Evolutionary conservation across 495 filamentous ascomycete species (phyloP), one percentile per base, ranked within the genome.

Genomic region (Aspergillus panamensis): DNA sequence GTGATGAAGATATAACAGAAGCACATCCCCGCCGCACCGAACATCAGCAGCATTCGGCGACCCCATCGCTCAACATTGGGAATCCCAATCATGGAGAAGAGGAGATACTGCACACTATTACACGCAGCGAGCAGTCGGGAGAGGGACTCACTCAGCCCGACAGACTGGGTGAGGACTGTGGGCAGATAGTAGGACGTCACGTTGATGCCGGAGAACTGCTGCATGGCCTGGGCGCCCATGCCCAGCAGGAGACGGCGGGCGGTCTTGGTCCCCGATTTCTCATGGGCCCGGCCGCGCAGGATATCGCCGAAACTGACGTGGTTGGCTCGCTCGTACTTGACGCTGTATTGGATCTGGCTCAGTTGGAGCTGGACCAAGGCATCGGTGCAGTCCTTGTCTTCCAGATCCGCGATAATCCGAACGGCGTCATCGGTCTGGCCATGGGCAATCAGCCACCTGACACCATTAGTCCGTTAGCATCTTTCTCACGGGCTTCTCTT

Each of bases 1-100:
- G 78, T 80, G 35, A 82, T 77, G 44, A 82, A 62, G 6, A 79
- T 42, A 57, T 77, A 82, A 59, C 77, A 82, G 54, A 80, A 62
- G 35, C 67, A 63, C 60, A 77, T 73, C 0, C 77, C 77, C 1
- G 63, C 59, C 1, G 77, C 73, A 0, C 73, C 74, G 19, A 74
- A 68, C 53, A 75, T 68, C 59, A 77, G 64, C 40, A 75, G 59
- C 50, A 54, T 68, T 9, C 75, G 54, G 12, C 71, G 65, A 4
- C 73, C 76, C 66, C 65, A 73, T 44, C 66, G 53, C 42, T 79
- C 75, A 25, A 82, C 73, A 30, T 74, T 73, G 0, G 73, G 70
- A 9, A 79, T 75, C 2, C 69, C 77, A 35, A 78, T 64, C 3
- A 73, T 47, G 6, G 71, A 66, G 32, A 74, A 70, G 17, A 78